Base-by-base conservation (phyloP, 257 asterid species). In the Solanum chmielewskii region DNA sequence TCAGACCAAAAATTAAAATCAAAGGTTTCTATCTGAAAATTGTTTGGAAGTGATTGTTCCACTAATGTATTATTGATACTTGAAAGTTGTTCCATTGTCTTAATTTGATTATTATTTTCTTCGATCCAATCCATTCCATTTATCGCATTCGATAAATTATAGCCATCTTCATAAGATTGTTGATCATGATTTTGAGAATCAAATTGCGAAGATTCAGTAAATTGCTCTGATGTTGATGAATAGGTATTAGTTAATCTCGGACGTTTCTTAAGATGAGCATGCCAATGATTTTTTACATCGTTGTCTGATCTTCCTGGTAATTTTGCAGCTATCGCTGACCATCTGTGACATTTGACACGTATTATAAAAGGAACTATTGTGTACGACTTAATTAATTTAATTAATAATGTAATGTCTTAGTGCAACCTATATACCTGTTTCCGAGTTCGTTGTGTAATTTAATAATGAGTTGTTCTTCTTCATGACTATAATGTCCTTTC, bases 201-300 rank as follows among this genome's bases (percentile, higher is more conserved):
- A 6, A 15, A 49, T 20, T 49, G 60, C 60, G 3, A 49, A 49
- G n/a, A 52, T 52, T 52, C 76, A 9, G 1, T 35, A 44, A 59
- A 6, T 73, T 78, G 29, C 15, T 78, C 27, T 4, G 33, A 64
- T 4, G 47, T 44, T 4, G n/a, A 29, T 27, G 66, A 60, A 33
- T 68, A 16, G 7, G n/a, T 29, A 27, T 82, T 81, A 45, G 74
- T 35, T 41, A 8, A 31, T 8, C 27, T 86, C 1, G 11, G 52
- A 7, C 85, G 86, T 81, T 91, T 92, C 89, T 90, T 84, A 11
- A 93, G 89, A 85, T 89, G 91, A 66, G 93, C 89, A 47, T 92
- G 93, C 93, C 92, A 93, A 14, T 91, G 88, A 29, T 93, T 93
- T 87, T 93, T 93, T 27, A 92, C 83, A n/a, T 92, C 91, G 13